Evolutionary conservation across 352 stramenopile species (phyloP).

Genomic region (Phytopythium delawarense): DNA sequence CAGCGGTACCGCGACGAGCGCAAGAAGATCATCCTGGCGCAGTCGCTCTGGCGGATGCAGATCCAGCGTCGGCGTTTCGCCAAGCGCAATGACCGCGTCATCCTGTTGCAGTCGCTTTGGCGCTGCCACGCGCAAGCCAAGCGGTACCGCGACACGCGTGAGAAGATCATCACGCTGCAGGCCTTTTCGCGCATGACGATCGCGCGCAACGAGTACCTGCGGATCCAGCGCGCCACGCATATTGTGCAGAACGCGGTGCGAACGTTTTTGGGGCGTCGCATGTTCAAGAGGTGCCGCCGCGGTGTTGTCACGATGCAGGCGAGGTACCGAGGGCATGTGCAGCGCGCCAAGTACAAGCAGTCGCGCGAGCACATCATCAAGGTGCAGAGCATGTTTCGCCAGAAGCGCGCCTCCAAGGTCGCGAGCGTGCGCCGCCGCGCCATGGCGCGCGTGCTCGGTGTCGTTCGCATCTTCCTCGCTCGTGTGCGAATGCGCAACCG

Average conservation of each 20-base stretch:
- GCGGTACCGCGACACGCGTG: conserved; percentile 49
- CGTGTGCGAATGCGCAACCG: conserved; percentile 82
- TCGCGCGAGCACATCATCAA: conserved; percentile 45
- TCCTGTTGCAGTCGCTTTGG: conserved; percentile 80
- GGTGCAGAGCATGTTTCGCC: conserved; percentile 75
- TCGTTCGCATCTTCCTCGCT: conserved; percentile 73
- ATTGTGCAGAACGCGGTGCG: conserved; percentile 74
- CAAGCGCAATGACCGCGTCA: conserved; percentile 42
- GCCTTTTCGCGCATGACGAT: conserved; percentile 66
- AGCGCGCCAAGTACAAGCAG: conserved; percentile 60
- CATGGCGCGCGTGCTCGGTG: conserved; percentile 62
- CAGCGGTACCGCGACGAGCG: conserved; percentile 55
- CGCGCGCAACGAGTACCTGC: conserved; percentile 46
- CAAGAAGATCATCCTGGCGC: conserved; percentile 68
- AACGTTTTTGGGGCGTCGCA: conserved; percentile 55
- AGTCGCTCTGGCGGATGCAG: conserved; percentile 83
- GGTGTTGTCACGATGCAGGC: conserved; percentile 72
- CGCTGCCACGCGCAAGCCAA: conserved; percentile 51
- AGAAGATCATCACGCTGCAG: conserved; percentile 65
- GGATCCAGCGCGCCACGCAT: conserved; percentile 39
- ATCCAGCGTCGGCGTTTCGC: conserved; percentile 48
- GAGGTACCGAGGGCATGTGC: conserved; percentile 45
- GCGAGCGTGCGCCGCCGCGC: conserved; percentile 52
- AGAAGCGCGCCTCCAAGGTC: conserved; percentile 46
- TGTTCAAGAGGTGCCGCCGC: conserved; percentile 58